These are phyloP conservation scores for Dinochytrium kinnereticum DNA, from an alignment of 371 early-diverging fungal species.

Conservation along the genomic window DNA sequence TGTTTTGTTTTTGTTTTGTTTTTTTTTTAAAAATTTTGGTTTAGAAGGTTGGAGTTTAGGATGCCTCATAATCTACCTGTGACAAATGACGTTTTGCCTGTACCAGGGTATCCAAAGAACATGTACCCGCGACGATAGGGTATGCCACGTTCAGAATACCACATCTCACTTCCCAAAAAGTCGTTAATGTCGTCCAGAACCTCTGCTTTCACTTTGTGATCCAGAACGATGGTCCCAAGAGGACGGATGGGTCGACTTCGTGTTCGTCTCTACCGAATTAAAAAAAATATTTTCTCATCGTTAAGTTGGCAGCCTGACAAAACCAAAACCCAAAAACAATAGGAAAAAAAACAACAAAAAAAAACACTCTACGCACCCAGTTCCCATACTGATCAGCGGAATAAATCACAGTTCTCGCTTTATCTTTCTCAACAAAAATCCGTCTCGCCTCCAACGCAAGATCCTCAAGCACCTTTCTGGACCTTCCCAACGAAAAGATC, in stretches of 20 bases:
- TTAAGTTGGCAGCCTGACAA: too few relatives aligned
- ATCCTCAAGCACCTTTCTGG: constrained; percentile 55
- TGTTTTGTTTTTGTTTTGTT: too few relatives aligned
- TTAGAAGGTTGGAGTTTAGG: constrained; percentile 22
- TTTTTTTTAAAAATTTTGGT: too few relatives aligned
- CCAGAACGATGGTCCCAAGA: constrained; percentile 69
- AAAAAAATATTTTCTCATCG: too few relatives aligned
- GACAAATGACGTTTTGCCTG: constrained; percentile 32
- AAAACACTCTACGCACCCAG: constrained; percentile 47
- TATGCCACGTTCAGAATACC: constrained; percentile 45
- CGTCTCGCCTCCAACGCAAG: constrained; percentile 63
- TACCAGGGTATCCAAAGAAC: constrained; percentile 32
- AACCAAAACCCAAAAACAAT: neutral
- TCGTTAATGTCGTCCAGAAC: constrained; percentile 42
- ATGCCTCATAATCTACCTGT: constrained; percentile 6
- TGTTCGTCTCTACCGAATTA: constrained; percentile 43
- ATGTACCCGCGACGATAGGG: constrained; percentile 37
- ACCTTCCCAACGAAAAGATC: constrained; percentile 66
- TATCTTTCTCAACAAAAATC: constrained; percentile 63
- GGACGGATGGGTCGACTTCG: constrained; percentile 63
- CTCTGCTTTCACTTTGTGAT: constrained; percentile 56
- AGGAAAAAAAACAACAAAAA: neutral
- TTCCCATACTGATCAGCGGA: constrained; percentile 72
- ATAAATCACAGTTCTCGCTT: constrained; percentile 68
- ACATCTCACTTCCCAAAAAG: constrained; percentile 43